Base-by-base conservation (phyloP, 164 flowering plant genomes). In the Amborella trichopoda region DNA sequence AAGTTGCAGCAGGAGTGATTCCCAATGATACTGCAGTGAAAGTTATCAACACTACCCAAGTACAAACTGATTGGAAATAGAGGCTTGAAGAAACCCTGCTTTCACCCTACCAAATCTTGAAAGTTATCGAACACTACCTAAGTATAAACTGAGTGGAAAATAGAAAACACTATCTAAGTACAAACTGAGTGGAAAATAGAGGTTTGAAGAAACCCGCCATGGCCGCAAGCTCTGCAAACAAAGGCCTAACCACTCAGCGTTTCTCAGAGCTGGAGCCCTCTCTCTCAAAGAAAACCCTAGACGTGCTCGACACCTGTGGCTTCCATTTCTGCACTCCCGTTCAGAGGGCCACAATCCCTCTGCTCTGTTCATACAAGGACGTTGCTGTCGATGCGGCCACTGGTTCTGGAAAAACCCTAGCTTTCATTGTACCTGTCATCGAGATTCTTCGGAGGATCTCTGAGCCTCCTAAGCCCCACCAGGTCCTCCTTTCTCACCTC, bases 351-450 rank as follows among this genome's bases (percentile, higher is more conserved):
- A 81, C 98, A 9, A 90, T 90, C 48, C 93, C 96, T 2, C 52
- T 81, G 19, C 76, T 91, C 14, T 80, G 87, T 62, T 65, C 63
- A 68, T 77, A 49, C 76, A 91, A 91, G 56, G 98, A 91, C 56
- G 96, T 83, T 12, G 63, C 90, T 22, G 96, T 91, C 28, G 96
- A 91, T 61, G 98, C 96, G 58, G 94, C 94, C 63, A 86, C 98
- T 24, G 94, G 96, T 43, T 91, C 98, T 10, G 96, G 94, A 0
- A 91, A 86, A 71, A 83, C 96, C 68, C 77, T 91, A 45, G 93
- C 98, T 11, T 91, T 91, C 53, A 65, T 91, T 6, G 69, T 91
- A 14, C 98, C 96, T 10, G 44, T 81, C 25, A 85, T 86, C 17
- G 94, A 91, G 56, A 81, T 86, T 16, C 73, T 86, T 52, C 84